Evolutionary conservation across 2,329 filamentous ascomycete genomes (phyloP), one percentile per base, ranked within the genome.

Genomic region (Fusarium albidum): DNA sequence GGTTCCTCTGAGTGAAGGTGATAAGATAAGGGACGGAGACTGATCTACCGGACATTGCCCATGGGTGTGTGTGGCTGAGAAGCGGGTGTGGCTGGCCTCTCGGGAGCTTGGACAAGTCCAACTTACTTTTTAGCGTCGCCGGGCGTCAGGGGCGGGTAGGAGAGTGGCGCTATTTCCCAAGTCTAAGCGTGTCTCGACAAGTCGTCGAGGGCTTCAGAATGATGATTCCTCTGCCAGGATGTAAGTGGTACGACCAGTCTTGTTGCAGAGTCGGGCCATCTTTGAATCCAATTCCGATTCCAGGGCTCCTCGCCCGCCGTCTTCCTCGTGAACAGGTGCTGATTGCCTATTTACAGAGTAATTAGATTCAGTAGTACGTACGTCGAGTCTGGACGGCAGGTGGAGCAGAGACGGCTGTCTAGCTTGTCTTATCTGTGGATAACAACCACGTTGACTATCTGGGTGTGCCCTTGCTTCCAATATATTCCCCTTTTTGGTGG

Each of bases 81-180:
- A 5, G 9, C 25, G 25, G 21, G 17, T 48, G 59, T 57, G 59
- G 57, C 53, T 57, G 14, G 35, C 25, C n/a, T n/a, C n/a, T 25
- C 9, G 27, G 41, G 18, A 46, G 39, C 50, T 40, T 9, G 1
- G 37, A 44, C 5, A 37, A 61, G 42, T 42, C 3, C 4, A 2
- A 0, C 1, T 6, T n/a, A n/a, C n/a, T n/a, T n/a, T n/a, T 34
- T 52, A 49, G 43, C 38, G 51, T 48, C 25, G 21, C 8, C 41
- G 41, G 41, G 49, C 47, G 46, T 41, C 54, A 59, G 54, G 59
- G 37, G 52, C 44, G 13, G 11, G 38, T 47, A 49, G 39, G 43
- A 51, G 40, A 32, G 45, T 59, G 49, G 55, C 49, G 49, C 51
- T 55, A 51, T 52, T 46, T 52, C 43, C n/a, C 15, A 43, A 34